phyloP scores from a whole-genome alignment of 208 protist species.

The Trypanosoma rangeli region DNA sequence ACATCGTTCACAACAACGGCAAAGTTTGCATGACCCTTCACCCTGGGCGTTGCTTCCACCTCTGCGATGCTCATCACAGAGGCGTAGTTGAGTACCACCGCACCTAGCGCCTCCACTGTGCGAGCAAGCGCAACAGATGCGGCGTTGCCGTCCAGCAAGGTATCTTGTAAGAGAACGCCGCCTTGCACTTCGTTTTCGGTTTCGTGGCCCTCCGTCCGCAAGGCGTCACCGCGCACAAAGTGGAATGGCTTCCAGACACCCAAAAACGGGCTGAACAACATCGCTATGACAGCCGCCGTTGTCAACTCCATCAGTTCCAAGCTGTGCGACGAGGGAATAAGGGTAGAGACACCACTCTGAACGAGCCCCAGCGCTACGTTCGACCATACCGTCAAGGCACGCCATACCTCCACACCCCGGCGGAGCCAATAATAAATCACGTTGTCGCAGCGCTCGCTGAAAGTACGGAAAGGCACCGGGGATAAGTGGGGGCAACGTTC shows the following conservation, averaged over 20 bases:
- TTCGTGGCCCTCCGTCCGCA: constrained; percentile 29
- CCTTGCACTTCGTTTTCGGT: constrained; percentile 30
- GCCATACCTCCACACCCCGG: constrained; percentile 42
- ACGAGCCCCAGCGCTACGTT: constrained; percentile 46
- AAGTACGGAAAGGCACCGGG: constrained; percentile 69
- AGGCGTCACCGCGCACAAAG: constrained; percentile 20
- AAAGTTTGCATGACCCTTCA: constrained; percentile 14
- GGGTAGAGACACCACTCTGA: constrained; percentile 29
- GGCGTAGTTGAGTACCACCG: constrained; percentile 60
- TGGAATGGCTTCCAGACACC: constrained; percentile 37
- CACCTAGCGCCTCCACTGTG: constrained; percentile 76
- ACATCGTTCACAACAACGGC: constrained; percentile 22
- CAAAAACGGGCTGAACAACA: constrained; percentile 51
- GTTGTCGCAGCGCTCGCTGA: constrained; percentile 77
- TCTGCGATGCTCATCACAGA: constrained; percentile 33
- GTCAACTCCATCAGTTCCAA: constrained; percentile 64
- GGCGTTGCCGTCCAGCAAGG: constrained; percentile 38
- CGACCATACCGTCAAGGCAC: constrained; percentile 50
- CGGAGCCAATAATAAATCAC: constrained; percentile 64
- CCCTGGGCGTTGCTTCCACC: not conserved
- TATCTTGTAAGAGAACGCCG: constrained; percentile 45
- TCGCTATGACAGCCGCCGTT: constrained; percentile 41
- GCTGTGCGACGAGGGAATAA: constrained; percentile 58
- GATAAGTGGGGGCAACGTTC: constrained; percentile 30
- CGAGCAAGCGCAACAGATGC: constrained; percentile 49